Percentiles rank a stretch among this genome's conserved stretches.
phyloP scores from a whole-genome alignment of 805 yeast species.

The Priceomyces carsonii region DNA sequence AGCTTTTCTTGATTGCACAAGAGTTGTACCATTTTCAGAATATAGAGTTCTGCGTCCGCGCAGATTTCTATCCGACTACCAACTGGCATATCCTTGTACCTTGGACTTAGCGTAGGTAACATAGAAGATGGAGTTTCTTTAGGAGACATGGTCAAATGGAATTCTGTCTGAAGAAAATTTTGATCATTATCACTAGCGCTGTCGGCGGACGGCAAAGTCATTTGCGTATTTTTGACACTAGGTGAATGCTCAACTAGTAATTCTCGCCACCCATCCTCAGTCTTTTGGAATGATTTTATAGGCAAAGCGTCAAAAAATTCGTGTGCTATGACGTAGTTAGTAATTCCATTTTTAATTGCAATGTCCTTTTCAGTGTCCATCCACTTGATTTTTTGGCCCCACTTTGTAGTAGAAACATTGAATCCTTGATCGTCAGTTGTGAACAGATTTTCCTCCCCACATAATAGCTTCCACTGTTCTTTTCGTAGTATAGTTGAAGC shows the following conservation, averaged over 20 bases:
- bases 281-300: constrained; percentile 63
- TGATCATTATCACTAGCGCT: constrained; percentile 8
- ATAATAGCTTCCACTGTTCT: constrained; percentile 54
- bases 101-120: constrained; percentile 49
- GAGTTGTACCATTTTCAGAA: constrained; percentile 52
- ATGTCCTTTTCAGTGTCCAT: constrained; percentile 57
- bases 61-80: constrained; percentile 71
- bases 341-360: constrained; percentile 17
- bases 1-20: constrained; percentile 35
- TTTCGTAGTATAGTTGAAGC: constrained; percentile 65
- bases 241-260: constrained; percentile 59
- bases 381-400: constrained; percentile 61
- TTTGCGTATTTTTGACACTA: constrained; percentile 36
- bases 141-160: constrained; percentile 58
- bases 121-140: constrained; percentile 62
- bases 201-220: constrained; percentile 15
- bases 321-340: constrained; percentile 75
- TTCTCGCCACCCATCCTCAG: constrained; percentile 78
- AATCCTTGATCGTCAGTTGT: constrained; percentile 30
- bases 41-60: constrained; percentile 65
- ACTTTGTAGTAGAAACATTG: constrained; percentile 41
- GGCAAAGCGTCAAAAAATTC: constrained; percentile 90
- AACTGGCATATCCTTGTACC: constrained; percentile 55
- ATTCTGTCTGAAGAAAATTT: constrained; percentile 32
- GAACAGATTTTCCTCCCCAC: constrained; percentile 29